phyloP scores from a whole-genome alignment of 148 eudicot genomes.

The Rhododendron ovatum region DNA sequence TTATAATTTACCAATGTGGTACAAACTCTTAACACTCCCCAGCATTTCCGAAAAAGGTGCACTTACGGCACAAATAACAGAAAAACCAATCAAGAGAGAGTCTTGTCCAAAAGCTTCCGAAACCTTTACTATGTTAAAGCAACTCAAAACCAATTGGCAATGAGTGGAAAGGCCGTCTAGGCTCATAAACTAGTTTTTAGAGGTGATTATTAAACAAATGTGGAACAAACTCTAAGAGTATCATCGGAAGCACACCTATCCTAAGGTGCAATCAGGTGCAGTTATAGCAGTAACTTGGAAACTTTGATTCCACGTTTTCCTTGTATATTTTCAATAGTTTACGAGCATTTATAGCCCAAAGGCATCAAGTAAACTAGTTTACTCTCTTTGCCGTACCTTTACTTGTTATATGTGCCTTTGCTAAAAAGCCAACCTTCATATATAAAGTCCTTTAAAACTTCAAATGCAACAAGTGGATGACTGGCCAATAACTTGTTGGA shows the following conservation, averaged over 20 bases:
- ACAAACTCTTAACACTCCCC: not conserved
- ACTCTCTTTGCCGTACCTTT: not conserved
- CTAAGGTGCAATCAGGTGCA: not conserved
- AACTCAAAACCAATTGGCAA: not conserved
- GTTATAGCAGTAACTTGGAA: not conserved
- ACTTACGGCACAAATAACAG: not conserved
- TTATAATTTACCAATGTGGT: not conserved
- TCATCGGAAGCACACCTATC: not conserved
- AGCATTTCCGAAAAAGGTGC: not conserved
- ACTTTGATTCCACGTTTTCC: not conserved
- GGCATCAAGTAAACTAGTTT: not conserved
- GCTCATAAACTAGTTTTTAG: not conserved
- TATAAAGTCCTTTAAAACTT: not conserved
- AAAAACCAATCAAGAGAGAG: not conserved
- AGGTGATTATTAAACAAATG: not conserved
- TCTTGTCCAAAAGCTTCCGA: not conserved
- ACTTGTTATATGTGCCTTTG: not conserved
- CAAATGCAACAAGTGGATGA: not conserved
- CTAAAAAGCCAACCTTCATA: not conserved
- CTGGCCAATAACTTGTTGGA: not conserved
- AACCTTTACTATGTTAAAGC: not conserved
- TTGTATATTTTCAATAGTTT: not conserved
- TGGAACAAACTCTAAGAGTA: not conserved
- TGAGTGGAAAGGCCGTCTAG: not conserved
- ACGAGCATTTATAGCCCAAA: not conserved